A percentile compares a stretch with the other conserved stretches of the same genome.
phyloP scores from a whole-genome alignment of 1,284 basidiomycete genomes.

The Ceratobasidium sp. region DNA sequence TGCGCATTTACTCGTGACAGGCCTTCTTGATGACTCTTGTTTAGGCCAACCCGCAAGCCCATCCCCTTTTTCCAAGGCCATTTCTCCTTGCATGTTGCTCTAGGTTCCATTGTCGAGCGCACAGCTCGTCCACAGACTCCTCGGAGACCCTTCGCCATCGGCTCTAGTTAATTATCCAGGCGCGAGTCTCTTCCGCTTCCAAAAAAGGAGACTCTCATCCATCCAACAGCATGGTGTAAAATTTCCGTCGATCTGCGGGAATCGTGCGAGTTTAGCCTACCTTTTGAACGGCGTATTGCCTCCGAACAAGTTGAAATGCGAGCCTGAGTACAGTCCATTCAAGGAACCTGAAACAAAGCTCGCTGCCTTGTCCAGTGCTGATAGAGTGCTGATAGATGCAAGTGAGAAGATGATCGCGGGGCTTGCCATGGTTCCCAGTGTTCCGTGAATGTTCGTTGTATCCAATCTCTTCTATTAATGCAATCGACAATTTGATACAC shows the following conservation, averaged over 20 bases:
- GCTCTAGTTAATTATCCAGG: background rate
- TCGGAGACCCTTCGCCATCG: background rate
- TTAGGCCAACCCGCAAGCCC: slow-evolving; percentile 47
- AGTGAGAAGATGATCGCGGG: slow-evolving; percentile 25
- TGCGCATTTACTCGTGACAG: background rate
- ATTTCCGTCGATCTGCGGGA: slow-evolving; percentile 8
- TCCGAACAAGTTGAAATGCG: slow-evolving; percentile 4
- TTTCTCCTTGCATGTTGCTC: slow-evolving; percentile 49
- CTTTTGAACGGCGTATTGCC: slow-evolving; percentile 3
- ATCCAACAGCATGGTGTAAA: background rate
- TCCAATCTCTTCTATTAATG: background rate
- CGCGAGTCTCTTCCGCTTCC: background rate
- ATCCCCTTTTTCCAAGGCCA: background rate
- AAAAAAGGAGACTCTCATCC: background rate
- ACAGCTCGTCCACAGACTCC: background rate
- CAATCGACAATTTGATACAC: background rate
- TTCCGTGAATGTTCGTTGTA: background rate
- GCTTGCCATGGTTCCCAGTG: background rate
- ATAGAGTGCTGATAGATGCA: slow-evolving; percentile 16
- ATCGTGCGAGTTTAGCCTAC: slow-evolving; percentile 2
- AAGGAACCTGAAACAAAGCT: slow-evolving; percentile 2
- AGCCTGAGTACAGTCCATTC: slow-evolving; percentile 12
- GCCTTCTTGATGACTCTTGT: background rate
- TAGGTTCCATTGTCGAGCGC: slow-evolving; percentile 20
- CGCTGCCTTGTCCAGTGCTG: background rate